phyloP scores from a whole-genome alignment of 345 rosid species.

The Rhodamnia rubescens region DNA sequence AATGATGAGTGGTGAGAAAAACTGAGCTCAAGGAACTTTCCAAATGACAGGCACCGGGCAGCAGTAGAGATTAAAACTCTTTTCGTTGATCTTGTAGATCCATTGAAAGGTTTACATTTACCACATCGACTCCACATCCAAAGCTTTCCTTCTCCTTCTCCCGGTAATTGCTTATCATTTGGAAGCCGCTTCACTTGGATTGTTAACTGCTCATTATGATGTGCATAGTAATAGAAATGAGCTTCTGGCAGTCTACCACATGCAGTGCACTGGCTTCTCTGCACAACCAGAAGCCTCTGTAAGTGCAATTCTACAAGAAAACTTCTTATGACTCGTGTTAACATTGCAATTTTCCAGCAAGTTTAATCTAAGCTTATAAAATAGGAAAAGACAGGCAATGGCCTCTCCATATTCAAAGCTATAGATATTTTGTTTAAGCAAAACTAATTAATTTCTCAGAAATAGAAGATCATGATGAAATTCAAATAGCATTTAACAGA shows the following conservation, averaged over 20 bases:
- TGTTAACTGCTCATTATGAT: slow-evolving; percentile 69
- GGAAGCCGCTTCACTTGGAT: slow-evolving; percentile 54
- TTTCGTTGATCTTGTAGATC: slow-evolving; percentile 49
- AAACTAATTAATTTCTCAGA: neutral
- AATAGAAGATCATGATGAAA: neutral
- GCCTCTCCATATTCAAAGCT: neutral
- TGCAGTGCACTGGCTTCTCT: slow-evolving; percentile 49
- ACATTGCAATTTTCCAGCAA: neutral
- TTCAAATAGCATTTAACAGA: neutral
- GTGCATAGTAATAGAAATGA: slow-evolving; percentile 76
- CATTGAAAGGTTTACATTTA: slow-evolving; percentile 51
- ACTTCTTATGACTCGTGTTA: neutral
- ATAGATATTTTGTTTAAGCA: neutral
- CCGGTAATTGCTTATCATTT: slow-evolving; percentile 30
- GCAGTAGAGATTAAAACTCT: slow-evolving; percentile 69
- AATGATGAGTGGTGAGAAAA: slow-evolving; percentile 42
- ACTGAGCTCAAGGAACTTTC: slow-evolving; percentile 93
- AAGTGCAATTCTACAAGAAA: neutral
- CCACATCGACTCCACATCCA: slow-evolving; percentile 99
- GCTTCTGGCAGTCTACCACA: slow-evolving; percentile 67
- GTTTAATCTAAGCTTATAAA: neutral
- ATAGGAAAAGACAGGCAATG: neutral
- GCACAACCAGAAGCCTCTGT: slow-evolving; percentile 12
- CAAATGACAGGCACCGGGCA: slow-evolving; percentile 74
- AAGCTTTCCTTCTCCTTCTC: slow-evolving; percentile 66